Base-by-base conservation (phyloP, 73 alveolate species). In the Paraurostyla sp. region DNA sequence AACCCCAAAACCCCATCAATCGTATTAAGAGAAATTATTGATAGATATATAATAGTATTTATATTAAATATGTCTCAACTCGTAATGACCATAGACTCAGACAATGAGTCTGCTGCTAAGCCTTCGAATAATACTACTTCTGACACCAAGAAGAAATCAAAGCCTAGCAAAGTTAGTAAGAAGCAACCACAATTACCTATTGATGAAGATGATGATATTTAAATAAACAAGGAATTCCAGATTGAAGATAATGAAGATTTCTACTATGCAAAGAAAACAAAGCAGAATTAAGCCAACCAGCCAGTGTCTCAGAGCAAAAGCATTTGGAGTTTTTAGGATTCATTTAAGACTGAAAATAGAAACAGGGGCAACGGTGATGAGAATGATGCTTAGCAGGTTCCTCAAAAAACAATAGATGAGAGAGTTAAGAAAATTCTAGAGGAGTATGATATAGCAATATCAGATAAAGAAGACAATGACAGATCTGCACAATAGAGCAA, bases 61-160 rank as follows among this genome's bases (percentile, higher is more conserved):
- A n/a, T 56, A 56, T 23, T 56, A 16, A 78, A 49, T 20, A 78
- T 78, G 89, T 49, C 89, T 29, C 7, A 78, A n/a, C 38, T 78
- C 2, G 32, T 78, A 29, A 78, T 78, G 89, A 78, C 89, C 32
- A 78, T 78, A 29, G 89, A 78, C 63, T 78, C 89, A 3, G 89
- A 78, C 0, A 78, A 78, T 32, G 52, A 16, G 42, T 68, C 63
- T 35, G 84, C 15, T 7, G 18, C 45, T n/a, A 46, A 38, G 3
- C 43, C 35, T 15, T 29, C 33, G 38, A 38, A 59, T 11, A 43
- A 41, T 9, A 22, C 51, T 6, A 50, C 51, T 4, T 11, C 56
- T 3, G 48, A 75, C 42, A 46, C 4, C 27, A 6, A 43, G 22
- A 78, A 78, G 60, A 32, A 35, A 52, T 11, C 30, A 23, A 78